phyloP scores from a whole-genome alignment of 257 asterid genomes.

The Solanum bulbocastanum region DNA sequence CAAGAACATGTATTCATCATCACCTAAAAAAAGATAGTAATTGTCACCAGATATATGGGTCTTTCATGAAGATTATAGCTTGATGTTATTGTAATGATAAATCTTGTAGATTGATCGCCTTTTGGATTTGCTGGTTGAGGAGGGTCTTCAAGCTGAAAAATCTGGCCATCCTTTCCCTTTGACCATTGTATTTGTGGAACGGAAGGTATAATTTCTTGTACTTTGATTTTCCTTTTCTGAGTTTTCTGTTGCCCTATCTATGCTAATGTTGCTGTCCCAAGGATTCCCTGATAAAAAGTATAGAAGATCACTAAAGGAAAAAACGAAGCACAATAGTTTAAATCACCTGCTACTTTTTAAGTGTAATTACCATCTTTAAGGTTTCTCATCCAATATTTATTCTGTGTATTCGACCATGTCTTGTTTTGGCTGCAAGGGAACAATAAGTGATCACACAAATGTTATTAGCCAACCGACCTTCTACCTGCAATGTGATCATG shows the following conservation, averaged over 20 bases:
- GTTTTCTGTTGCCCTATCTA: not conserved
- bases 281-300: not conserved
- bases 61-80: not conserved
- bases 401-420: not conserved
- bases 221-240: not conserved
- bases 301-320: not conserved
- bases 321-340: not conserved
- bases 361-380: not conserved
- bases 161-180: slow-evolving; percentile 60
- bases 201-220: slow-evolving; percentile 44
- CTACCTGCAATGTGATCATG: not conserved
- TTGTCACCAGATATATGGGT: not conserved
- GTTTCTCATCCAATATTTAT: not conserved
- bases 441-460: not conserved
- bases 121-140: slow-evolving; percentile 73
- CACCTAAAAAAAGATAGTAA: not conserved
- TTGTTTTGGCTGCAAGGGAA: not conserved
- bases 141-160: slow-evolving; percentile 59
- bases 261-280: not conserved
- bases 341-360: not conserved
- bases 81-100: not conserved
- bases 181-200: slow-evolving; percentile 90
- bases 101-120: slow-evolving; percentile 70
- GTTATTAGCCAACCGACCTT: not conserved
- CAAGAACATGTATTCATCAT: not conserved